Percentiles rank a stretch among this genome's conserved stretches.
phyloP scores from a whole-genome alignment of 176 grass and related monocot species.

The Musa itinerans region DNA sequence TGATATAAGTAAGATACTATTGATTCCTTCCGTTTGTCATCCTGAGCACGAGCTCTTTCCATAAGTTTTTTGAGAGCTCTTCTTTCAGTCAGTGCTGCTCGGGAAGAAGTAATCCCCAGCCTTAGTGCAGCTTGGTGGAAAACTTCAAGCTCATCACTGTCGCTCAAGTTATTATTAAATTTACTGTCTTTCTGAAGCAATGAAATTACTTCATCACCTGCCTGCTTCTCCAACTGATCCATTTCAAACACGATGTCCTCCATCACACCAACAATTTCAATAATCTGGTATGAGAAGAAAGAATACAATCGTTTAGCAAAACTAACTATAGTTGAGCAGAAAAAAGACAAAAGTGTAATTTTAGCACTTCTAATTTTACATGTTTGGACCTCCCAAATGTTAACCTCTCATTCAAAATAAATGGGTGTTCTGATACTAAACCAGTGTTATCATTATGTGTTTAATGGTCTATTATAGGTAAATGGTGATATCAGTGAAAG shows the following conservation, averaged over 20 bases:
- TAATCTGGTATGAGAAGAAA: slow-evolving; percentile 36
- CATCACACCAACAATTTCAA: slow-evolving; percentile 56
- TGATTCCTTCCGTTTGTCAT: slow-evolving; percentile 83
- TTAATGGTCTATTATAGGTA: neutral
- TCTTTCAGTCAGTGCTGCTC: slow-evolving; percentile 81
- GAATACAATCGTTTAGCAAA: slow-evolving; percentile 9
- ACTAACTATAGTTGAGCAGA: neutral
- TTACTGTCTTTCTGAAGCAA: slow-evolving; percentile 74
- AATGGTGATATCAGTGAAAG: neutral
- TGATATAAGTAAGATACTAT: slow-evolving; percentile 79
- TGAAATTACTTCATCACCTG: slow-evolving; percentile 84
- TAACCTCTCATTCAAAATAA: neutral
- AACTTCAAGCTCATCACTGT: slow-evolving; percentile 75
- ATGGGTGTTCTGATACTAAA: neutral
- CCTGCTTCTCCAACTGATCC: slow-evolving; percentile 86
- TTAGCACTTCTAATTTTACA: neutral
- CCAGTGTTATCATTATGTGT: neutral
- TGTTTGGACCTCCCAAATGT: neutral
- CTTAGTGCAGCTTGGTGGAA: slow-evolving; percentile 85
- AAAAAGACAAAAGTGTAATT: slow-evolving; percentile 27
- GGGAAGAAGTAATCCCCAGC: slow-evolving; percentile 83
- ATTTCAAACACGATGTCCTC: slow-evolving; percentile 71
- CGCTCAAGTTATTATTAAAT: slow-evolving; percentile 32
- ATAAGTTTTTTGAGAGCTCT: slow-evolving; percentile 94
- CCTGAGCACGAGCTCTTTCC: slow-evolving; percentile 62